A percentile compares a stretch with the other conserved stretches of the same genome.
phyloP scores from a whole-genome alignment of 2,329 filamentous ascomycete species.

The Trichophyton verrucosum region DNA sequence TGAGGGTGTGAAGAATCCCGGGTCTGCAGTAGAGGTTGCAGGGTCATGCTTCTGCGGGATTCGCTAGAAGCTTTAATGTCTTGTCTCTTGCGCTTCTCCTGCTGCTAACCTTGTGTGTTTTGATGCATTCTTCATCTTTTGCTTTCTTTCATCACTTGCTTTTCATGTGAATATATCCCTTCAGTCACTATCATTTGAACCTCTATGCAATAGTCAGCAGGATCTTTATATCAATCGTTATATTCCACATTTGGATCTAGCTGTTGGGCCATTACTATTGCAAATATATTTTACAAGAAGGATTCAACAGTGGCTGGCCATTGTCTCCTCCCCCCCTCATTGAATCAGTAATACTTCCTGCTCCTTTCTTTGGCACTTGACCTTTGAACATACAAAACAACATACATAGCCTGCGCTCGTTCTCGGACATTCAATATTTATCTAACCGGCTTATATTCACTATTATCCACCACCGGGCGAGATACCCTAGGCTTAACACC shows the following conservation, averaged over 20 bases:
- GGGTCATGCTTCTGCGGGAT: conserved; percentile 1
- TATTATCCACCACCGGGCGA: not conserved
- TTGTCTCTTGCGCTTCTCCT: conserved; percentile 10
- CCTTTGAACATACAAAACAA: not conserved
- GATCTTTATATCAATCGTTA: not conserved
- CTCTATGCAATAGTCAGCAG: not conserved
- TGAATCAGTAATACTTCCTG: not conserved
- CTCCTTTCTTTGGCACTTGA: not conserved
- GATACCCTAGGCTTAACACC: not conserved
- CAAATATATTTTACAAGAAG: not conserved
- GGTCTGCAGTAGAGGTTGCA: not conserved
- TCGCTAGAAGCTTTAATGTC: not conserved
- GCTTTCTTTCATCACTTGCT: conserved; percentile 10
- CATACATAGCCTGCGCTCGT: not conserved
- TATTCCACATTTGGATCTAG: not conserved
- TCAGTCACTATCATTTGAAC: not conserved
- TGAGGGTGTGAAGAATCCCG: conserved; percentile 5
- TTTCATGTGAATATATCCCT: conserved; percentile 1
- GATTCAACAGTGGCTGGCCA: not conserved
- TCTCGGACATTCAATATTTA: not conserved
- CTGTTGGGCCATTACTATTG: not conserved
- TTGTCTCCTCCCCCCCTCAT: not conserved
- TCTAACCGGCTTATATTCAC: not conserved
- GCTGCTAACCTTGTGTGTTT: not conserved
- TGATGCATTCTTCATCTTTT: conserved; percentile 11